phyloP scores from a whole-genome alignment of 2,329 filamentous ascomycete genomes.

The Epichloe elymi region DNA sequence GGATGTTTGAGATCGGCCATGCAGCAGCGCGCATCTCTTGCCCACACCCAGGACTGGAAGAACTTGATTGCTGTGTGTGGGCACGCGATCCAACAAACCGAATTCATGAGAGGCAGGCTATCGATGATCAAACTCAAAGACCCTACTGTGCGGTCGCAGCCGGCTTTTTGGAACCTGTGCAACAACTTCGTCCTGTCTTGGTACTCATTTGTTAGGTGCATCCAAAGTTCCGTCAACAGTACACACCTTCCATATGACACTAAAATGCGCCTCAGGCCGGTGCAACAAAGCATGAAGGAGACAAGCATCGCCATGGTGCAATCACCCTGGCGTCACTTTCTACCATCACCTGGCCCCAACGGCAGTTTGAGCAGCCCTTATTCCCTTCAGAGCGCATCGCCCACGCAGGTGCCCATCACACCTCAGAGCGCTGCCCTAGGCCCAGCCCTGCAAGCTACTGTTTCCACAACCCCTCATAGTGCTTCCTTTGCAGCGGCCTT shows the following conservation, averaged over 20 bases:
- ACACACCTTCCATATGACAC: constrained; percentile 51
- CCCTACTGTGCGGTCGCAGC: constrained; percentile 54
- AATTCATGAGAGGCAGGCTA: constrained; percentile 58
- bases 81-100: constrained; percentile 57
- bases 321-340: constrained; percentile 42
- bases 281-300: constrained; percentile 74
- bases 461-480: constrained; percentile 56
- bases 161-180: constrained; percentile 55
- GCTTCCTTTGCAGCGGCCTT: constrained; percentile 42
- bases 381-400: constrained; percentile 16
- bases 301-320: constrained; percentile 57
- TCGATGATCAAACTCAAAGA: constrained; percentile 77
- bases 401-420: constrained; percentile 52
- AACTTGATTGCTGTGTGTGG: constrained; percentile 59
- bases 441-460: constrained; percentile 79
- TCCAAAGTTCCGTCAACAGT: constrained; percentile 41
- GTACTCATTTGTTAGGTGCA: constrained; percentile 48
- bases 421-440: constrained; percentile 81
- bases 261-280: constrained; percentile 59
- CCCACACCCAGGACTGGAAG: constrained; percentile 53
- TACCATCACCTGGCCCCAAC: constrained; percentile 10
- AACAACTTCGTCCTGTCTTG: constrained; percentile 61
- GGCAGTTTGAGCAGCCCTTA: constrained; percentile 11
- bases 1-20: constrained; percentile 50
- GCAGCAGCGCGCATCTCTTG: constrained; percentile 44